A percentile compares a stretch with the other conserved stretches of the same genome.
Conservation (phyloP, 345 rosid genomes). For the Iberis pinnata region DNA sequence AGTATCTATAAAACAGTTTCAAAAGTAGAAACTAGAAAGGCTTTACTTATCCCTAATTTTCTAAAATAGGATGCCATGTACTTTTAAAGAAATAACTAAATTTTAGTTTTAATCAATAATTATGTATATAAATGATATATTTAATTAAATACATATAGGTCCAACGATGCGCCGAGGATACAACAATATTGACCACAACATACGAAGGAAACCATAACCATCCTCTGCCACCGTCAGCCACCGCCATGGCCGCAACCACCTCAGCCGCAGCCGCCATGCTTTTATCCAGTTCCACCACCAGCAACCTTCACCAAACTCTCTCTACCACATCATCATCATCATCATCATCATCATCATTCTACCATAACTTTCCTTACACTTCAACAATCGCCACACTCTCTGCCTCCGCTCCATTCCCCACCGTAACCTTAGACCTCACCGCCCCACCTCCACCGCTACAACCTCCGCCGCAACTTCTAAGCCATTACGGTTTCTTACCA, state of each 20-base stretch:
- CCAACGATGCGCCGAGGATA: conserved; percentile 87
- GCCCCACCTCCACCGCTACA: conserved; percentile 38
- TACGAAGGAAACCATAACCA: conserved; percentile 96
- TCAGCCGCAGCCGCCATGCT: conserved; percentile 91
- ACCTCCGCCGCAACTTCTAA: conserved; percentile 25
- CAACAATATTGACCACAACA: conserved; percentile 65
- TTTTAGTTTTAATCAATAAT: too few relatives aligned
- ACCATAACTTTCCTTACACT: conserved; percentile 47
- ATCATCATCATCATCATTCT: conserved; percentile 27
- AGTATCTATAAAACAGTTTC: too few relatives aligned
- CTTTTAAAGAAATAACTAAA: too few relatives aligned
- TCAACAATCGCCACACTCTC: conserved; percentile 81
- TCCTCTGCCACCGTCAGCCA: conserved; percentile 88
- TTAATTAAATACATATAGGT: too few relatives aligned
- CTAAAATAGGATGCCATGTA: too few relatives aligned
- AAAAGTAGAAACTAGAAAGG: too few relatives aligned
- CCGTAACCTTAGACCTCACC: conserved; percentile 85
- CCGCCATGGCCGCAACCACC: conserved; percentile 81
- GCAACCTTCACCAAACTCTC: conserved; percentile 46
- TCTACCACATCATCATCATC: conserved; percentile 26
- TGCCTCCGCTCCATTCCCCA: conserved; percentile 78
- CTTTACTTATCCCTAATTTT: too few relatives aligned
- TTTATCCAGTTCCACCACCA: conserved; percentile 60
- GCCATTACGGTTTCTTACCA: conserved; percentile 25
- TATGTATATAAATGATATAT: too few relatives aligned